Evolutionary conservation across 129 eudicot genomes (phyloP), one percentile per base, ranked within the genome.

Genomic region (Flaveria brownii): DNA sequence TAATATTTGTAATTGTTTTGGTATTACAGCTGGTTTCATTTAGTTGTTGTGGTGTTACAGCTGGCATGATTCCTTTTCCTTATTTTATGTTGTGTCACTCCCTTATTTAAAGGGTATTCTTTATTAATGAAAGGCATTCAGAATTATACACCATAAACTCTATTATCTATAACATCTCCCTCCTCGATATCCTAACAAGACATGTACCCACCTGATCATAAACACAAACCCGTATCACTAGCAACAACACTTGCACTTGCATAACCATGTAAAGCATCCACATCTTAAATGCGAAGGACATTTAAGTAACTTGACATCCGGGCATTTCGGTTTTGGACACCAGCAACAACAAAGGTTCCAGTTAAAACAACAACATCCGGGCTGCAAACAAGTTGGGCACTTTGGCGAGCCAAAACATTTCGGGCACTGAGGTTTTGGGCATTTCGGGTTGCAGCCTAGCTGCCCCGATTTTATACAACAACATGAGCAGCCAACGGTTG

Each of bases 241-340:
- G 81, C 98, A 88, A 30, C 89, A 83, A 79, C 84, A 85, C 60
- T n/a, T 57, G 80, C 87, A 84, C 81, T 76, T 56, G 67, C 84
- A 75, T 54, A 87, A 78, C 82, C 88, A 81, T 33, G 70, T 69
- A 26, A 83, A 60, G 28, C 88, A 82, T 63, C 85, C 76, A 39
- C 20, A 73, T 39, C 25, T 36, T 39, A 57, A 73, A 66, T 88
- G 84, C 56, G 64, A 75, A 16, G 84, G 77, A 78, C 92, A 82
- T 83, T 81, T 80, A 36, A 50, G 84, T 69, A 78, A 28, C 68
- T 81, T 81, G 71, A 78, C 49, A 20, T 86, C 81, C 17, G 77
- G 80, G 69, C 88, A 86, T 61, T 80, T 72, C 43, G 77, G 72
- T 47, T 72, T 77, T 23, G 57, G 64, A 59, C 45, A 49, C 47